Conservation (phyloP, 495 filamentous ascomycete genomes). For the Cryomyces minteri region DNA sequence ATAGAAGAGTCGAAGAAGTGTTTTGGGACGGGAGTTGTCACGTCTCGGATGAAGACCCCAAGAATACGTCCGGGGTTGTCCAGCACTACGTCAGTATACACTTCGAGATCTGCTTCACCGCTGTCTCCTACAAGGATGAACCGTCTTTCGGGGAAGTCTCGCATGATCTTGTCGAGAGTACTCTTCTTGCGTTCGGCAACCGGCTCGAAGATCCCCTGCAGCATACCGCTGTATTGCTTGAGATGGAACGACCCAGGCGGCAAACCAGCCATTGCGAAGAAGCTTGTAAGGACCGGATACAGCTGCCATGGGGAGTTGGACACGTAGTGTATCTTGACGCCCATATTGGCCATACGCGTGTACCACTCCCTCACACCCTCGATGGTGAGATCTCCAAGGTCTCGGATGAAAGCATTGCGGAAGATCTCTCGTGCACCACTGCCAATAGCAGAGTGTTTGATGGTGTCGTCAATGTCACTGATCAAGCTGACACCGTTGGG, state of each 20-base stretch:
- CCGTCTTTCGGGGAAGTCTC: slow-evolving; percentile 74
- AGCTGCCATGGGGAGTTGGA: slow-evolving; percentile 95
- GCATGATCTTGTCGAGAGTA: slow-evolving; percentile 64
- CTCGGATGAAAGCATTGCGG: slow-evolving; percentile 81
- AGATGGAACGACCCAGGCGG: slow-evolving; percentile 81
- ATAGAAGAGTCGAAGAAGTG: slow-evolving; percentile 65
- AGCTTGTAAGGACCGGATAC: slow-evolving; percentile 69
- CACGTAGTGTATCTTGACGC: slow-evolving; percentile 80
- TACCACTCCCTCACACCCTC: slow-evolving; percentile 88
- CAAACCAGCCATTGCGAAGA: slow-evolving; percentile 60
- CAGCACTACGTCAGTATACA: slow-evolving; percentile 83
- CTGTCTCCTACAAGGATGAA: slow-evolving; percentile 92
- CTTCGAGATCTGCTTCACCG: slow-evolving; percentile 89
- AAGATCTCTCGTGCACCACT: slow-evolving; percentile 85
- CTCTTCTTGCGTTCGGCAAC: slow-evolving; percentile 87
- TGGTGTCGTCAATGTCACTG: slow-evolving; percentile 94
- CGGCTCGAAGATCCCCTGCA: slow-evolving; percentile 95
- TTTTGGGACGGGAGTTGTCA: slow-evolving; percentile 53
- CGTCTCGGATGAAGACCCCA: slow-evolving; percentile 82
- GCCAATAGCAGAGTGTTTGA: slow-evolving; percentile 85
- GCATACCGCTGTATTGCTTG: slow-evolving; percentile 88
- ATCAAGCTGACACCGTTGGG: slow-evolving; percentile 78
- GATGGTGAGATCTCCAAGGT: slow-evolving; percentile 61
- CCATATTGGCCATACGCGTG: slow-evolving; percentile 47
- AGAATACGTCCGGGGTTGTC: slow-evolving; percentile 68